Conservation (phyloP, 129 eudicot genomes). For the Flaveria trinervia region DNA sequence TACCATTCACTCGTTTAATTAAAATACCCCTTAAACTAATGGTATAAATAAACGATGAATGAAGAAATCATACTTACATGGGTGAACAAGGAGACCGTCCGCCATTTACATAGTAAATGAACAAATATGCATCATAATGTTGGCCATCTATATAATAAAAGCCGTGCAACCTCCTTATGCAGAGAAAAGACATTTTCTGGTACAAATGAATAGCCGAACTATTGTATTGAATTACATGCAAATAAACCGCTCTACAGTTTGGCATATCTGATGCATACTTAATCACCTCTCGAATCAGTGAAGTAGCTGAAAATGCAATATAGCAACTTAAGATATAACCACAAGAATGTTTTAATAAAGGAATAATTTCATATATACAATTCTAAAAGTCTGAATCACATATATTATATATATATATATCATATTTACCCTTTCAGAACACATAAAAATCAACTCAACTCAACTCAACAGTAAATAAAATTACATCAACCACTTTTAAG, state of each 20-base stretch:
- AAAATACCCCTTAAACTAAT: too few relatives aligned
- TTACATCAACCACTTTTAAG: too few relatives aligned
- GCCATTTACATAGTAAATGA: constrained; percentile 85
- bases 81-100: constrained; percentile 96
- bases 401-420: too few relatives aligned
- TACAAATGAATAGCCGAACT: constrained; percentile 87
- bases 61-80: constrained; percentile 57
- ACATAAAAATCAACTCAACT: background rate
- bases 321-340: constrained; percentile 12
- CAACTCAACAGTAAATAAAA: too few relatives aligned
- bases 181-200: constrained; percentile 86
- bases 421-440: background rate
- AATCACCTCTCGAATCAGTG: constrained; percentile 73
- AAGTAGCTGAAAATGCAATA: constrained; percentile 66
- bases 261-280: constrained; percentile 69
- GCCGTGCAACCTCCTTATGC: constrained; percentile 61
- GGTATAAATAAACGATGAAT: background rate
- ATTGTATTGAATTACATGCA: constrained; percentile 92
- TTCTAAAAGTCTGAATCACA: too few relatives aligned
- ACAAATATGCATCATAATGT: constrained; percentile 85
- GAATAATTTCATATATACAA: background rate
- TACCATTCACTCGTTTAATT: too few relatives aligned
- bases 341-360: background rate
- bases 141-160: constrained; percentile 76
- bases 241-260: constrained; percentile 77